Evolutionary conservation across 2,329 filamentous ascomycete genomes (phyloP).

Genomic region (Nemania bipapillata): DNA sequence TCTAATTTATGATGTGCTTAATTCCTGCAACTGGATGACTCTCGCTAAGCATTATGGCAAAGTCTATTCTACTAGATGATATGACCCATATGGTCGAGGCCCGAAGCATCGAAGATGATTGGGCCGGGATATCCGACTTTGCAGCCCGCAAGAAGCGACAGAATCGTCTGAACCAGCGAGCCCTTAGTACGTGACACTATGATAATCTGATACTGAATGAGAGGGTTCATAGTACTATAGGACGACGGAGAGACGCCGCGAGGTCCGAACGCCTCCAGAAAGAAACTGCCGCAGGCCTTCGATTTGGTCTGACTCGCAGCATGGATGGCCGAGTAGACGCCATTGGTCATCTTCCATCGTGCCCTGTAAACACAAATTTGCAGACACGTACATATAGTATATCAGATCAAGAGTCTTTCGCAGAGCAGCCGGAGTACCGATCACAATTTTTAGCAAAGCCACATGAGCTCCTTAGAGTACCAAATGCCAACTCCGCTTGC

Average conservation of each 20-base stretch:
- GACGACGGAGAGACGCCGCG: slow-evolving; percentile 1
- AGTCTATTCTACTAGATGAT: slow-evolving; percentile 6
- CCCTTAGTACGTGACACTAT: slow-evolving; percentile 2
- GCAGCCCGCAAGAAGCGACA: slow-evolving; percentile 18
- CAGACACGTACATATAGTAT: too few species aligned
- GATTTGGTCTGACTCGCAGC: neutral
- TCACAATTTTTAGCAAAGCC: neutral
- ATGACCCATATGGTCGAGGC: slow-evolving; percentile 24
- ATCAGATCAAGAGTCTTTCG: neutral
- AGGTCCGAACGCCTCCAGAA: neutral
- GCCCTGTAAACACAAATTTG: neutral
- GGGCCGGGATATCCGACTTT: slow-evolving; percentile 21
- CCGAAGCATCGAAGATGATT: slow-evolving; percentile 21
- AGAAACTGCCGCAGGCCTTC: neutral
- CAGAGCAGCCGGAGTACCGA: neutral
- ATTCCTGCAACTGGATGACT: slow-evolving; percentile 11
- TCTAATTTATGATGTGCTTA: neutral
- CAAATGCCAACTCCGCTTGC: neutral
- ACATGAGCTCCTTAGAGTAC: neutral
- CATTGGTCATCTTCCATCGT: neutral
- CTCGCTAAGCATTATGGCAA: slow-evolving; percentile 8
- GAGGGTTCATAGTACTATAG: neutral
- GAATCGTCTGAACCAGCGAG: slow-evolving; percentile 25
- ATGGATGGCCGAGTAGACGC: neutral
- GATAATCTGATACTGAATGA: neutral